These are phyloP conservation scores for Fusarium proliferatum DNA, from an alignment of 2,329 filamentous ascomycete genomes.

Conservation along the genomic window DNA sequence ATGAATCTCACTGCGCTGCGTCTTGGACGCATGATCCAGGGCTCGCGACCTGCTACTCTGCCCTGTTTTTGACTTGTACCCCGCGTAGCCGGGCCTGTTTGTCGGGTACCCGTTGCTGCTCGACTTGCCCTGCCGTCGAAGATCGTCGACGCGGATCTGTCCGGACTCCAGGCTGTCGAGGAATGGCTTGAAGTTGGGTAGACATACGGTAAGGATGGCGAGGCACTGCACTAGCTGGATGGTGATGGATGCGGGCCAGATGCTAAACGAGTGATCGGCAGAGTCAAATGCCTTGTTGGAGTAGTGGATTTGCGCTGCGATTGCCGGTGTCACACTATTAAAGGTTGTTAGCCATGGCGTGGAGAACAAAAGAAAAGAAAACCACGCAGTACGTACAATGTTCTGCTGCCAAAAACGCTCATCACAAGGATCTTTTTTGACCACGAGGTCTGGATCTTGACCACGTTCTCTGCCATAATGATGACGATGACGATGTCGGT, in stretches of 20 bases:
- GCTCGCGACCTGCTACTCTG: constrained; percentile 32
- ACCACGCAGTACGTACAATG: constrained; percentile 38
- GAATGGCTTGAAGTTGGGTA: constrained; percentile 47
- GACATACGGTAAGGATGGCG: constrained; percentile 42
- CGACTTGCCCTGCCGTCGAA: constrained; percentile 43
- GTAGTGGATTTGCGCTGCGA: constrained; percentile 44
- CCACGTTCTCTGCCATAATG: constrained; percentile 44
- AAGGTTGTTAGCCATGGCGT: constrained; percentile 1
- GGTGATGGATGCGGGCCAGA: constrained; percentile 41
- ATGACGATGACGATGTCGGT: constrained; percentile 45
- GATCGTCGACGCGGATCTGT: constrained; percentile 46
- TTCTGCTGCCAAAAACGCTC: constrained; percentile 46
- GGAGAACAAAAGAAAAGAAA: background rate
- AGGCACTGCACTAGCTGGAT: constrained; percentile 46
- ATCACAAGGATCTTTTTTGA: constrained; percentile 46
- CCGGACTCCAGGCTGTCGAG: constrained; percentile 46
- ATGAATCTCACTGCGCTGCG: constrained; percentile 24
- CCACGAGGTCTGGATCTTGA: constrained; percentile 45
- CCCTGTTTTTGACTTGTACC: constrained; percentile 38
- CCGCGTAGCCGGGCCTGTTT: constrained; percentile 35
- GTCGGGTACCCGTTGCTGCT: constrained; percentile 40
- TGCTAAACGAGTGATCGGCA: constrained; percentile 36
- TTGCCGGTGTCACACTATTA: constrained; percentile 43
- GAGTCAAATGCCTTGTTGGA: constrained; percentile 40
- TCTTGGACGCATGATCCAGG: background rate